A percentile compares a stretch with the other conserved stretches of the same genome.
Evolutionary conservation across 176 grass and related monocot genomes (phyloP).

Genomic region (Raddia distichophylla): DNA sequence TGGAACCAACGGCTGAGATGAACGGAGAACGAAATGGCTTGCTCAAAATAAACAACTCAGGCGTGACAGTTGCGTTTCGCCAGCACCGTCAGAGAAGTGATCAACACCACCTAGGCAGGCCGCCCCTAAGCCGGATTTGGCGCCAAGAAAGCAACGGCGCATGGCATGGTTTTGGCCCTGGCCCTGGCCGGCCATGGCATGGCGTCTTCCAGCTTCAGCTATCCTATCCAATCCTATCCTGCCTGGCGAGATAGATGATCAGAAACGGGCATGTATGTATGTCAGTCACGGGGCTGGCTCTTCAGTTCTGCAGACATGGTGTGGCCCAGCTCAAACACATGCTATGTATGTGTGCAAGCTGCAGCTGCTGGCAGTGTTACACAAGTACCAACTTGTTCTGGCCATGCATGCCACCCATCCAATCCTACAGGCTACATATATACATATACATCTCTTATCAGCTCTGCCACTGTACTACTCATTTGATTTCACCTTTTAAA

Average conservation of each 20-base stretch:
- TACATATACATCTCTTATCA: no score
- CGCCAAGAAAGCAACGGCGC: no score
- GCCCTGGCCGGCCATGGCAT: background rate
- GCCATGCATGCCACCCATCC: background rate
- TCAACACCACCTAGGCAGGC: no score
- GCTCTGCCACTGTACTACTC: no score
- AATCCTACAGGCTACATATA: background rate
- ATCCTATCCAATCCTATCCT: background rate
- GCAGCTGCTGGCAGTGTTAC: background rate
- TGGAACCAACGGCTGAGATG: no score
- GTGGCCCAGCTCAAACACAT: conserved; percentile 8
- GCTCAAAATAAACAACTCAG: no score
- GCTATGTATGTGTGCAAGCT: background rate
- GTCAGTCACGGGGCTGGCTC: background rate
- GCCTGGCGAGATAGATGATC: background rate
- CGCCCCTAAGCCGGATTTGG: no score
- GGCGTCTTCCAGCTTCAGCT: background rate
- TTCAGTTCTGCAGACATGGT: background rate
- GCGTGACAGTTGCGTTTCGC: no score
- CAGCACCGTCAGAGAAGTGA: no score
- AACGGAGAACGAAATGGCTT: no score
- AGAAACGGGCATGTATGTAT: background rate
- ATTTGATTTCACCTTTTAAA: no score
- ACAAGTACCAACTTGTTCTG: background rate
- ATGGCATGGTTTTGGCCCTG: no score